phyloP scores from a whole-genome alignment of 257 asterid species.

The Salvia miltiorrhiza region DNA sequence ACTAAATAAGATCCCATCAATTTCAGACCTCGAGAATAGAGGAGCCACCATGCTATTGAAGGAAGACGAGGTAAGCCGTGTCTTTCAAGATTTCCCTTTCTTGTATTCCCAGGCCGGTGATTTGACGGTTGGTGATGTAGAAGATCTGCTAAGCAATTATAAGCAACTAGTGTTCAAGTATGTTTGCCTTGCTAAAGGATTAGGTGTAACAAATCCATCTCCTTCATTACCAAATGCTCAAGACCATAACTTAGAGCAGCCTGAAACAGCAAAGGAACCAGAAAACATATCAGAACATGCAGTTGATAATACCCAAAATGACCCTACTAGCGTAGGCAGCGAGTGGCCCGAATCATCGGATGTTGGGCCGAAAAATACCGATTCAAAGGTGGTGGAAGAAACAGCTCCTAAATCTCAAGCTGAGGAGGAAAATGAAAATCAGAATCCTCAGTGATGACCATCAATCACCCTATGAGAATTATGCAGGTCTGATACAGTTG shows the following conservation, averaged over 20 bases:
- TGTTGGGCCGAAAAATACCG: slow-evolving; percentile 22
- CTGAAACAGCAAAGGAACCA: slow-evolving; percentile 32
- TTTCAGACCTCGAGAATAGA: slow-evolving; percentile 75
- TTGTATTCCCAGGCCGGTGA: slow-evolving; percentile 74
- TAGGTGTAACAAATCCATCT: slow-evolving; percentile 43
- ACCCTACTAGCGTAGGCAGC: slow-evolving; percentile 11
- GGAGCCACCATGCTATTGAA: slow-evolving; percentile 68
- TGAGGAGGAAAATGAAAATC: slow-evolving; percentile 15
- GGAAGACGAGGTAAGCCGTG: slow-evolving; percentile 47
- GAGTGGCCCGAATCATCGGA: slow-evolving; percentile 14
- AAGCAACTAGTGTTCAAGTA: slow-evolving; percentile 84
- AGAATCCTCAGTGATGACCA: slow-evolving; percentile 15
- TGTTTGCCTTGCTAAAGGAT: slow-evolving; percentile 77
- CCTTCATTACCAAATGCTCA: slow-evolving; percentile 27
- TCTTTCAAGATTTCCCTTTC: slow-evolving; percentile 70
- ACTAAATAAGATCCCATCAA: slow-evolving; percentile 49
- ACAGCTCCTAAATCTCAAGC: neutral
- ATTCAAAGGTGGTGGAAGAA: slow-evolving; percentile 29
- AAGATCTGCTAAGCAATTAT: slow-evolving; percentile 65
- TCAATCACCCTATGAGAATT: neutral
- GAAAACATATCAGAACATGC: slow-evolving; percentile 23
- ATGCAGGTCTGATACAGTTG: slow-evolving; percentile 1
- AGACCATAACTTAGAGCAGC: slow-evolving; percentile 22
- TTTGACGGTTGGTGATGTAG: slow-evolving; percentile 66
- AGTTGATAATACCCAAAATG: slow-evolving; percentile 22